Percentiles rank a stretch among this genome's conserved stretches.
Evolutionary conservation across 1,139 yeast species (phyloP).

Genomic region (Debaryomycetaceae sp.): DNA sequence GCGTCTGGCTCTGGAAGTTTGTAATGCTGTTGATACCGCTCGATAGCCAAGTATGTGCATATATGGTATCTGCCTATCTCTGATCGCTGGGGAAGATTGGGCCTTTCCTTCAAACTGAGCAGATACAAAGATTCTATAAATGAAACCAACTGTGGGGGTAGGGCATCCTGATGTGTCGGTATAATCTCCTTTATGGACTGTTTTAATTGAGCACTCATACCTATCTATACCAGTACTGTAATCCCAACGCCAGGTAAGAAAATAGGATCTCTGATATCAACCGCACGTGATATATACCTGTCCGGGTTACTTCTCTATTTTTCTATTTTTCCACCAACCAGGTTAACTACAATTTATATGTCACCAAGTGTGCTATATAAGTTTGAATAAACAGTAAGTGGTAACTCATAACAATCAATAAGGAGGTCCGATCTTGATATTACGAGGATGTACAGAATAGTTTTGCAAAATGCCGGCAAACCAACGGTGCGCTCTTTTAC

Average conservation of each 20-base stretch:
- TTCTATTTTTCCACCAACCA: constrained; percentile 18
- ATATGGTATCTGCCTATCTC: constrained; percentile 65
- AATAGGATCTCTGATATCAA: background rate
- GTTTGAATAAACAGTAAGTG: too few relatives aligned
- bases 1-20: constrained; percentile 45
- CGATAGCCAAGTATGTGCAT: constrained; percentile 60
- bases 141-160: constrained; percentile 44
- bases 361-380: background rate
- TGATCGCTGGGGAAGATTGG: constrained; percentile 44
- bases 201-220: constrained; percentile 18
- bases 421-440: too few relatives aligned
- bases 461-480: background rate
- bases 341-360: constrained; percentile 6
- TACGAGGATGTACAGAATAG: background rate
- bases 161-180: constrained; percentile 46
- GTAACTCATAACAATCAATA: too few relatives aligned
- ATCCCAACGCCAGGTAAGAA: background rate
- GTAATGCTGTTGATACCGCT: constrained; percentile 40
- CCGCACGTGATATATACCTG: background rate
- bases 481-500: constrained; percentile 19
- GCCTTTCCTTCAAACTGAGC: constrained; percentile 47
- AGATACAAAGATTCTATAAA: constrained; percentile 52
- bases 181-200: constrained; percentile 44
- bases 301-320: constrained; percentile 8
- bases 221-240: background rate